Conservation (phyloP, 148 eudicot species). For the Bassia scoparia region DNA sequence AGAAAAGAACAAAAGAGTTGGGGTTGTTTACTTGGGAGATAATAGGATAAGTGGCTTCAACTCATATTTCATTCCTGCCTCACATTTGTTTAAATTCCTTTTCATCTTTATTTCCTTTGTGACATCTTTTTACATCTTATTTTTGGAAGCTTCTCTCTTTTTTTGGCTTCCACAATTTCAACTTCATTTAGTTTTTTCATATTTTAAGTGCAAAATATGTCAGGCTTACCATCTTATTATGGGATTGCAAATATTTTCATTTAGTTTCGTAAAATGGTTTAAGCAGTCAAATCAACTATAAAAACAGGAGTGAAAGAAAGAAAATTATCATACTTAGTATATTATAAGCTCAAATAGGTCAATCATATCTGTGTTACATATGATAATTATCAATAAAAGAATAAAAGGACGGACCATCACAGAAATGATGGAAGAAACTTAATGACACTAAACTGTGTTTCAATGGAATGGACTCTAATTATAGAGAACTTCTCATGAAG, state of each 20-base stretch:
- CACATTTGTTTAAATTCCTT: conserved; percentile 2
- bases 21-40: neutral
- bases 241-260: too few relatives aligned
- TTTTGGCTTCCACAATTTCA: neutral
- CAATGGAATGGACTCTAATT: conserved; percentile 13
- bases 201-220: too few relatives aligned
- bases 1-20: neutral
- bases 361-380: too few relatives aligned
- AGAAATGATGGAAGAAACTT: conserved; percentile 6
- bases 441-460: neutral
- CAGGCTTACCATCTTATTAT: too few relatives aligned
- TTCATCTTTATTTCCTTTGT: neutral
- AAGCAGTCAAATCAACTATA: too few relatives aligned
- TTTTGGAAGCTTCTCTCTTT: neutral
- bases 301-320: too few relatives aligned
- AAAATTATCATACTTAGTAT: too few relatives aligned
- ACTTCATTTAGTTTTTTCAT: too few relatives aligned
- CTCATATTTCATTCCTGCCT: conserved; percentile 24
- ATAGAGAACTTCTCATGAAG: conserved; percentile 13
- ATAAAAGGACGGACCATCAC: conserved; percentile 5
- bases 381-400: conserved; percentile 3
- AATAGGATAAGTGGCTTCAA: conserved; percentile 24
- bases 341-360: too few relatives aligned
- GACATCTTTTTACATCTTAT: neutral
- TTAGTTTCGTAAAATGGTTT: too few relatives aligned